phyloP scores from a whole-genome alignment of 2,329 filamentous ascomycete species.

The Nothophoma quercina region DNA sequence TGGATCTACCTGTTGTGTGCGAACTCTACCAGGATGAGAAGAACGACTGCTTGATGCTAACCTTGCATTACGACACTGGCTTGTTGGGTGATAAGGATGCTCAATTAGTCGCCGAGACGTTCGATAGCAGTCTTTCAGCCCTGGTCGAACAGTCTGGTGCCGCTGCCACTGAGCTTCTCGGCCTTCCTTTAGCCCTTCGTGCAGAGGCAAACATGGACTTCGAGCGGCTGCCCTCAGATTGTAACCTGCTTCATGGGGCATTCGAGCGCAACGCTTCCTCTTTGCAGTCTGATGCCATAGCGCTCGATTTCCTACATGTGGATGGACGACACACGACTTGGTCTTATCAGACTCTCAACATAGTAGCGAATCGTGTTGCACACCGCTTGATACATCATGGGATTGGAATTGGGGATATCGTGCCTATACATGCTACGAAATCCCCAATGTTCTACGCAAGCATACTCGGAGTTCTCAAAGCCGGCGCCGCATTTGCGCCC shows the following conservation, averaged over 20 bases:
- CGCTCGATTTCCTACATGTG: constrained; percentile 50
- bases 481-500: constrained; percentile 49
- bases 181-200: constrained; percentile 30
- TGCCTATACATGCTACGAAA: constrained; percentile 48
- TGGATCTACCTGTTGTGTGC: constrained; percentile 80
- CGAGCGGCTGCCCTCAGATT: constrained; percentile 9
- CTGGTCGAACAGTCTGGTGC: constrained; percentile 31
- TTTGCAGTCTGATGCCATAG: constrained; percentile 34
- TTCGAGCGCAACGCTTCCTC: constrained; percentile 48
- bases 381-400: constrained; percentile 34
- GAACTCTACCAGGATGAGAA: constrained; percentile 69
- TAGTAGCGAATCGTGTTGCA: constrained; percentile 45
- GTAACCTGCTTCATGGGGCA: constrained; percentile 45
- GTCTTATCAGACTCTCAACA: constrained; percentile 43
- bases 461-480: constrained; percentile 51
- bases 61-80: constrained; percentile 63
- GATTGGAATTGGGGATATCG: constrained; percentile 40
- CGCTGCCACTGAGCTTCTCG: constrained; percentile 31
- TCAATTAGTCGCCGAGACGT: constrained; percentile 36
- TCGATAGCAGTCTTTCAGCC: constrained; percentile 36
- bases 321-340: constrained; percentile 42
- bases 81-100: constrained; percentile 40
- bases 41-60: constrained; percentile 63
- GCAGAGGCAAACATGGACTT: constrained; percentile 36
- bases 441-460: constrained; percentile 47